phyloP scores from a whole-genome alignment of 352 stramenopile species.

The Saprolegnia parasitica region DNA sequence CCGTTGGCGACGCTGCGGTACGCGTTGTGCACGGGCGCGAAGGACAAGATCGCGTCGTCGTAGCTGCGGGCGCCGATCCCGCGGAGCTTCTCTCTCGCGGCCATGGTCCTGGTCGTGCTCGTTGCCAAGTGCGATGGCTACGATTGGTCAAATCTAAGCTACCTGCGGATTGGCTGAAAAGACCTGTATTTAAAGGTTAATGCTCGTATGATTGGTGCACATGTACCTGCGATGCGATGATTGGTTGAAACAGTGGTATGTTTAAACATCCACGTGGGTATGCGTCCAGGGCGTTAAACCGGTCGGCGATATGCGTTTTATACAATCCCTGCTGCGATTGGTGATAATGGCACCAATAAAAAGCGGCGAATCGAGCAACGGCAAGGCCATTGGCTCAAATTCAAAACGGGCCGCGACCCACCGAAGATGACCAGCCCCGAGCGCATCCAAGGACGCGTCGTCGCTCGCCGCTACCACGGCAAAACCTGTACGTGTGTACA shows the following conservation, averaged over 20 bases:
- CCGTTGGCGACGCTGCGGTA: conserved; percentile 6
- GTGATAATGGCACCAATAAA: not conserved
- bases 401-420: not conserved
- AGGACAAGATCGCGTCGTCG: not conserved
- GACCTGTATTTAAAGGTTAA: no score
- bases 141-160: no score
- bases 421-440: not conserved
- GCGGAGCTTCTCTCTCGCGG: not conserved
- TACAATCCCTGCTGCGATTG: no score
- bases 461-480: conserved; percentile 11
- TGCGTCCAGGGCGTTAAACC: no score
- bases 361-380: not conserved
- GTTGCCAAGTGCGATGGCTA: no score
- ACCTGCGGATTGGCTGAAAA: no score
- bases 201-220: no score
- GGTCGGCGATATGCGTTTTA: no score
- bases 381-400: conserved; percentile 13
- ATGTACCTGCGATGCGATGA: not conserved
- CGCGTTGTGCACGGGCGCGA: not conserved
- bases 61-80: not conserved
- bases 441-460: conserved; percentile 14
- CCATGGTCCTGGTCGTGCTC: not conserved
- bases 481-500: conserved; percentile 14
- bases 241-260: not conserved
- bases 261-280: no score